Evolutionary conservation across 306 rosid species (phyloP).

Genomic region (Inga laurina): DNA sequence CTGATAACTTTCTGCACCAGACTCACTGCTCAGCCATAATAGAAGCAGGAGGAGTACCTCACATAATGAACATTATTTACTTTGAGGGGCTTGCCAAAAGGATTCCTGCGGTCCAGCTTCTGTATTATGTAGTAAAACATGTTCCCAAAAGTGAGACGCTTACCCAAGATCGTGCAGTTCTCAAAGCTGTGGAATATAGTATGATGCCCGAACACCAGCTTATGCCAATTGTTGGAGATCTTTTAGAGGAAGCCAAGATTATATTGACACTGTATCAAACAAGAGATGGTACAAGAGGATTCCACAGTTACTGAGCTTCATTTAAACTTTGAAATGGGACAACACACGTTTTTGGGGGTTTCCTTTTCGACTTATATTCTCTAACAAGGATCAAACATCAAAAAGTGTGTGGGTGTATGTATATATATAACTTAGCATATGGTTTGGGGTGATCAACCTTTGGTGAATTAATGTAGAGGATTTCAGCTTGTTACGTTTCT

Average conservation of each 20-base stretch:
- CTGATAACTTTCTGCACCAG: constrained; percentile 54
- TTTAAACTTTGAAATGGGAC: background rate
- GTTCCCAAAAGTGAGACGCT: constrained; percentile 58
- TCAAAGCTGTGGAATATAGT: constrained; percentile 52
- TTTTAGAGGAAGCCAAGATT: constrained; percentile 54
- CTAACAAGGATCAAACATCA: background rate
- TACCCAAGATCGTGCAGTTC: constrained; percentile 51
- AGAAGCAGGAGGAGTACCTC: constrained; percentile 57
- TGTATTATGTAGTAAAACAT: constrained; percentile 48
- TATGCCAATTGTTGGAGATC: constrained; percentile 27
- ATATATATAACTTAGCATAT: constrained; percentile 6
- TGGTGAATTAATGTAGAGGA: background rate
- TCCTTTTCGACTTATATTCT: background rate
- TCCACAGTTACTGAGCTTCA: constrained; percentile 26
- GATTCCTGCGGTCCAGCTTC: constrained; percentile 42
- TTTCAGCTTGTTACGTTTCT: background rate
- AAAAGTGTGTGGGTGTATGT: background rate
- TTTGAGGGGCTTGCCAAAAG: constrained; percentile 49
- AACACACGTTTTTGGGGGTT: background rate
- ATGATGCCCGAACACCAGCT: constrained; percentile 42
- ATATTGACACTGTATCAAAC: constrained; percentile 62
- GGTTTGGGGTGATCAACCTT: background rate
- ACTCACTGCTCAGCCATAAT: constrained; percentile 61
- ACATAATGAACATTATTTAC: constrained; percentile 45
- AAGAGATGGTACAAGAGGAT: constrained; percentile 54